Evolutionary conservation across 495 filamentous ascomycete species (phyloP).

Genomic region (Neurospora intermedia): DNA sequence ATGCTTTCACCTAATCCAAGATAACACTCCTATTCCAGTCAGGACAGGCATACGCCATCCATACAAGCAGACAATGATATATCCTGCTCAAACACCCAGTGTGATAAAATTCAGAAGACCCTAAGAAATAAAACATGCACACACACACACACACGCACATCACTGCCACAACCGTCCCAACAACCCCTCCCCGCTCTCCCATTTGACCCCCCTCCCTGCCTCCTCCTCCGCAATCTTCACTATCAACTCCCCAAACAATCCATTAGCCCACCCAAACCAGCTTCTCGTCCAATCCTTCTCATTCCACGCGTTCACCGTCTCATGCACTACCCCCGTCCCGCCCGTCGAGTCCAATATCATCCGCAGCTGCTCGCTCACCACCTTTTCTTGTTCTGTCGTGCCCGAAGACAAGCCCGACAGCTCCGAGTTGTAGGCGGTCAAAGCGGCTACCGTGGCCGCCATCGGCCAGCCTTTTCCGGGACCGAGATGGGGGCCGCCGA

Average conservation of each 20-base stretch:
- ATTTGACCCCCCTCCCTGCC: constrained; percentile 10
- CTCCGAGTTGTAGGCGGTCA: constrained; percentile 30
- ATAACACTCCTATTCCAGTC: background rate
- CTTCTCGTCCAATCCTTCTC: constrained; percentile 44
- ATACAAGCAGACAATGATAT: background rate
- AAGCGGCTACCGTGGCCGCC: constrained; percentile 39
- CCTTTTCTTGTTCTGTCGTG: constrained; percentile 18
- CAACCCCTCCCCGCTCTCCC: constrained; percentile 9
- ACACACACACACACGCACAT: background rate
- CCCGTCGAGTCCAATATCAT: constrained; percentile 44
- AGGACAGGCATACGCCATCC: background rate
- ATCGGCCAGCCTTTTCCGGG: constrained; percentile 51
- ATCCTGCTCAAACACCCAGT: background rate
- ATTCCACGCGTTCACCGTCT: constrained; percentile 48
- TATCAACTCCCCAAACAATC: constrained; percentile 55
- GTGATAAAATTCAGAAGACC: background rate
- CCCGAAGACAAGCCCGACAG: constrained; percentile 35
- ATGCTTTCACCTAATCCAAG: background rate
- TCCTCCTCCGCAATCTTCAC: constrained; percentile 29
- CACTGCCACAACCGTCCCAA: constrained; percentile 22
- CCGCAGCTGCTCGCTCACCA: constrained; percentile 17
- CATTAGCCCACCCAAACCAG: constrained; percentile 65
- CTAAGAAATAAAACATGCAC: background rate
- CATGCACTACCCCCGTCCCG: constrained; percentile 48
- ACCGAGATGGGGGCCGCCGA: constrained; percentile 49